A percentile compares a stretch with the other conserved stretches of the same genome.
phyloP scores from a whole-genome alignment of 2,329 filamentous ascomycete species.

The Zasmidium citrigriseum region DNA sequence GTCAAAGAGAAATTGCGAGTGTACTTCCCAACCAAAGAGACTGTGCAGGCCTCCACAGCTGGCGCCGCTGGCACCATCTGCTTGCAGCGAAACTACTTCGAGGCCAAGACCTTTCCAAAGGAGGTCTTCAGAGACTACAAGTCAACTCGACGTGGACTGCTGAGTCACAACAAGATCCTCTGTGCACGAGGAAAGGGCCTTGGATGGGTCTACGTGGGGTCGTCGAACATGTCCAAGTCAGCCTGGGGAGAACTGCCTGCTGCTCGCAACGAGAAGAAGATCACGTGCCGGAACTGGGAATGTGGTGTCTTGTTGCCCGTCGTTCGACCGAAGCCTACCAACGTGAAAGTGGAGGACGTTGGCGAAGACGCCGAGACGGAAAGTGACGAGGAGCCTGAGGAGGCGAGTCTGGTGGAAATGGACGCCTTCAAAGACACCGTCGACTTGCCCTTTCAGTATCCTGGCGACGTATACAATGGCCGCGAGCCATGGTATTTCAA shows the following conservation, averaged over 20 bases:
- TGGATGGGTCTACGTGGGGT: slow-evolving; percentile 81
- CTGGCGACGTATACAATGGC: slow-evolving; percentile 54
- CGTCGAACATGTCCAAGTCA: slow-evolving; percentile 88
- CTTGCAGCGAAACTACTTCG: slow-evolving; percentile 72
- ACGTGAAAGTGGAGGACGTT: slow-evolving; percentile 3
- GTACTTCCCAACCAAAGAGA: slow-evolving; percentile 77
- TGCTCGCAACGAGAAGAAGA: slow-evolving; percentile 69
- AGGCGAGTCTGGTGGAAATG: slow-evolving; percentile 36
- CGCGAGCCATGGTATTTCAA: slow-evolving; percentile 49
- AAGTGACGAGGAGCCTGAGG: slow-evolving; percentile 7
- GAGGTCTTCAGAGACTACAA: slow-evolving; percentile 73
- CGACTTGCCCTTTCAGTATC: slow-evolving; percentile 66
- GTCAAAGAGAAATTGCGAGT: slow-evolving; percentile 61
- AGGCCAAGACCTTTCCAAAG: slow-evolving; percentile 67
- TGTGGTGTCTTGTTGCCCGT: slow-evolving; percentile 70
- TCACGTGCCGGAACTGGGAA: slow-evolving; percentile 93
- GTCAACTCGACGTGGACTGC: slow-evolving; percentile 67
- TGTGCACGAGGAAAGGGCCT: slow-evolving; percentile 38
- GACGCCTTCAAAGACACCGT: slow-evolving; percentile 57
- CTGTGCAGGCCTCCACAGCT: slow-evolving; percentile 44
- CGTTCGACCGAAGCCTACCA: background rate
- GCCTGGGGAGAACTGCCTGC: slow-evolving; percentile 84
- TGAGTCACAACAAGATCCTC: slow-evolving; percentile 80
- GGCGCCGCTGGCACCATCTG: slow-evolving; percentile 77
- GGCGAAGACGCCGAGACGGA: slow-evolving; percentile 20